A percentile compares a stretch with the other conserved stretches of the same genome.
phyloP scores from a whole-genome alignment of 495 filamentous ascomycete genomes.

The Chlorociboria aeruginascens region DNA sequence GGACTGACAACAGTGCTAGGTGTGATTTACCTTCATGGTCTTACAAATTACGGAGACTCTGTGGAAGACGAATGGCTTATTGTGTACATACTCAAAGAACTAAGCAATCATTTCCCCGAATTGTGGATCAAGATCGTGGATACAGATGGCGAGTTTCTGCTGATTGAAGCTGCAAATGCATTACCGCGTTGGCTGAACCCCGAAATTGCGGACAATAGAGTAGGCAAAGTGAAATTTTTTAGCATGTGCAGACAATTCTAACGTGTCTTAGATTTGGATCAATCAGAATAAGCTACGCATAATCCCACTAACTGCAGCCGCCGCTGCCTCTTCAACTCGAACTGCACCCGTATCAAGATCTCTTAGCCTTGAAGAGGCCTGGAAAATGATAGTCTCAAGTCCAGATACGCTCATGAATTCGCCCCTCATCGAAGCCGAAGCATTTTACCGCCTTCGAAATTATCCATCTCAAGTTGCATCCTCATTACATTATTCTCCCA shows the following conservation, averaged over 20 bases:
- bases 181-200: slow-evolving; percentile 87
- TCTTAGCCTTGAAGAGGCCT: slow-evolving; percentile 48
- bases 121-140: slow-evolving; percentile 78
- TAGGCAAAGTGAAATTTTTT: slow-evolving; percentile 20
- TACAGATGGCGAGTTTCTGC: slow-evolving; percentile 86
- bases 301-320: slow-evolving; percentile 44
- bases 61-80: slow-evolving; percentile 97
- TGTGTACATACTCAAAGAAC: slow-evolving; percentile 76
- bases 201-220: slow-evolving; percentile 75
- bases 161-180: slow-evolving; percentile 84
- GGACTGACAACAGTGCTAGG: slow-evolving; percentile 15
- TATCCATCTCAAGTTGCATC: slow-evolving; percentile 64
- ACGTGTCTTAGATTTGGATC: slow-evolving; percentile 50
- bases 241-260: background rate
- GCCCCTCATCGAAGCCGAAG: slow-evolving; percentile 67
- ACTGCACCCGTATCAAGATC: slow-evolving; percentile 26
- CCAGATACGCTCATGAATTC: slow-evolving; percentile 48
- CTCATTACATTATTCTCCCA: slow-evolving; percentile 57
- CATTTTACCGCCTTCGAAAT: slow-evolving; percentile 72
- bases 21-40: slow-evolving; percentile 47
- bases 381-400: slow-evolving; percentile 39
- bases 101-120: slow-evolving; percentile 59
- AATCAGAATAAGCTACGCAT: slow-evolving; percentile 61
- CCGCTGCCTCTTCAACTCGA: slow-evolving; percentile 16
- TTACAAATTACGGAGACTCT: slow-evolving; percentile 80